phyloP scores from a whole-genome alignment of 352 stramenopile species.

The Phytophthora constricta region DNA sequence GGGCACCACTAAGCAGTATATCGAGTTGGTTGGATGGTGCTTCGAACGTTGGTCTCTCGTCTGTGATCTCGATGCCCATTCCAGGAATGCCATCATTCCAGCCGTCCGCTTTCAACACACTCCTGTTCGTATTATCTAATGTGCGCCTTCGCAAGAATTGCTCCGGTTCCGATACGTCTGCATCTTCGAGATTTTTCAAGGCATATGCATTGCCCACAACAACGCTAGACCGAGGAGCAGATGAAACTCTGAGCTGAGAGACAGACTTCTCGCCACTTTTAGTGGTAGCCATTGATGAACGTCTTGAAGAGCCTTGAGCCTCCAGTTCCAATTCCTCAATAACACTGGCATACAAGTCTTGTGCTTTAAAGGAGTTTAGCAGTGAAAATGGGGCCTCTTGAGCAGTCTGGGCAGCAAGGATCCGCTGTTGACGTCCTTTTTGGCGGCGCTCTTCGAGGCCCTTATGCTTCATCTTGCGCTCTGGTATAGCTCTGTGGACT shows the following conservation, averaged over 20 bases:
- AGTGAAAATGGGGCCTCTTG: constrained; percentile 22
- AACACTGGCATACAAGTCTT: constrained; percentile 17
- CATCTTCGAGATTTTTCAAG: constrained; percentile 21
- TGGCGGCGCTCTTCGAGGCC: constrained; percentile 66
- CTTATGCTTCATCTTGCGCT: constrained; percentile 72
- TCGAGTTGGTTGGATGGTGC: constrained; percentile 17
- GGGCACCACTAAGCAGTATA: constrained; percentile 21
- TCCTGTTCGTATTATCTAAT: constrained; percentile 28
- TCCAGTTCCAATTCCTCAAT: constrained; percentile 30
- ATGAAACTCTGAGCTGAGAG: constrained; percentile 21
- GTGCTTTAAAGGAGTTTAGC: constrained; percentile 10
- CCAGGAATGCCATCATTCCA: constrained; percentile 50
- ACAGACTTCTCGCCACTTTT: constrained; percentile 9
- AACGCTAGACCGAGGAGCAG: constrained; percentile 33
- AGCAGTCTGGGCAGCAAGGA: constrained; percentile 30
- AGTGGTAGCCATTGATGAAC: constrained; percentile 18
- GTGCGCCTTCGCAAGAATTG: constrained; percentile 62
- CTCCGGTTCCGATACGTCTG: constrained; percentile 41
- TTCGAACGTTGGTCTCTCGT: constrained; percentile 42
- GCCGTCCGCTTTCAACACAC: constrained; percentile 48
- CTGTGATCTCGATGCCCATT: constrained; percentile 65
- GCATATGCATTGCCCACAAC: constrained; percentile 36
- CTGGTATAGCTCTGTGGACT: constrained; percentile 45
- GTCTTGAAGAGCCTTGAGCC: constrained; percentile 1
- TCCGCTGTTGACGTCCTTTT: constrained; percentile 57